A percentile compares a stretch with the other conserved stretches of the same genome.
phyloP scores from a whole-genome alignment of 768 basidiomycete genomes.

The Chalciporus chontae region DNA sequence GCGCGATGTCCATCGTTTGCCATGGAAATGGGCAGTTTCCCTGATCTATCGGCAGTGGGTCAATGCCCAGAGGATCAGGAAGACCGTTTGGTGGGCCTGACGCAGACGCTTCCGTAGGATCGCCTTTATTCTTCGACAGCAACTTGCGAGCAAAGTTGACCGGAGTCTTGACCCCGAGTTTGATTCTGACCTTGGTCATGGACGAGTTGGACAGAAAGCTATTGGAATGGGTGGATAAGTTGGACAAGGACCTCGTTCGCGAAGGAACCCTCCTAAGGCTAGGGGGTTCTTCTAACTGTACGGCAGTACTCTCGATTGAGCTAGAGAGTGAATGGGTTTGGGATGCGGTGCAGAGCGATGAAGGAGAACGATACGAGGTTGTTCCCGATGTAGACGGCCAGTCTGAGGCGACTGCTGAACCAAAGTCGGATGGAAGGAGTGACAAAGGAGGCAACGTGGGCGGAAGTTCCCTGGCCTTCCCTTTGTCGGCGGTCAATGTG shows the following conservation, averaged over 20 bases:
- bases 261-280: constrained; percentile 33
- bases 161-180: constrained; percentile 41
- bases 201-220: constrained; percentile 43
- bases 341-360: constrained; percentile 37
- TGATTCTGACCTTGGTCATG: constrained; percentile 46
- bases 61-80: constrained; percentile 10
- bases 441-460: constrained; percentile 65
- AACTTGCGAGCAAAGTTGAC: constrained; percentile 57
- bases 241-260: constrained; percentile 57
- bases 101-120: constrained; percentile 12
- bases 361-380: constrained; percentile 36
- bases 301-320: constrained; percentile 10
- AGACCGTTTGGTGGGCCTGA: constrained; percentile 4
- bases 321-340: constrained; percentile 11
- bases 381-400: constrained; percentile 34
- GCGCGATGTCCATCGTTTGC: constrained; percentile 33
- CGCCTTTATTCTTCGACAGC: constrained; percentile 41
- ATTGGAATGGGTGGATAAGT: constrained; percentile 43
- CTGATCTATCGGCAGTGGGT: constrained; percentile 24
- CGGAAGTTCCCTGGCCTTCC: constrained; percentile 49
- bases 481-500: constrained; percentile 43
- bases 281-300: constrained; percentile 13
- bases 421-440: constrained; percentile 54
- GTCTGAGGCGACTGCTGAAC: constrained; percentile 34
- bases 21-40: constrained; percentile 42